A percentile compares a stretch with the other conserved stretches of the same genome.
These are phyloP conservation scores for Aspergillus sclerotialis DNA, from an alignment of 2,329 filamentous ascomycete species.

Conservation along the genomic window DNA sequence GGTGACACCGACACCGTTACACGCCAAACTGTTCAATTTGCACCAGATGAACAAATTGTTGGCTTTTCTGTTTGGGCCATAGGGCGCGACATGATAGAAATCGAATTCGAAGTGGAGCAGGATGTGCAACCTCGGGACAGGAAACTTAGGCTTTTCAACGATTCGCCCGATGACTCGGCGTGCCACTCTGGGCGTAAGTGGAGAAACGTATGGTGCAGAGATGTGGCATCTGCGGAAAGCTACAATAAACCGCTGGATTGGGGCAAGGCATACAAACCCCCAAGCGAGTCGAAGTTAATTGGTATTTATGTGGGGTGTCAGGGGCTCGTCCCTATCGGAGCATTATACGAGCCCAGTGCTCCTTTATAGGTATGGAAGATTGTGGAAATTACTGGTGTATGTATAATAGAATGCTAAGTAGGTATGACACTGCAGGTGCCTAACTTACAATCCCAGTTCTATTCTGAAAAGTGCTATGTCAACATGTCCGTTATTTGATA, in stretches of 20 bases:
- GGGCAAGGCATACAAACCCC: background rate
- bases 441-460: no score
- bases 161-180: background rate
- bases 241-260: background rate
- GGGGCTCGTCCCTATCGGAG: constrained; percentile 1
- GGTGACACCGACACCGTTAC: constrained; percentile 1
- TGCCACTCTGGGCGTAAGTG: background rate
- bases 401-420: no score
- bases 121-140: background rate
- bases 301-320: constrained; percentile 5
- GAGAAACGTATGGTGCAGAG: constrained; percentile 4
- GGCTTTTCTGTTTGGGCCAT: constrained; percentile 1
- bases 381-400: no score
- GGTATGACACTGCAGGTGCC: no score
- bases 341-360: constrained; percentile 4
- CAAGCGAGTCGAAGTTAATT: constrained; percentile 3
- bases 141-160: background rate
- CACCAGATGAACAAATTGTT: background rate
- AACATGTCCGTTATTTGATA: no score
- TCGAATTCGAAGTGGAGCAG: constrained; percentile 4
- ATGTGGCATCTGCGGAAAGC: constrained; percentile 1
- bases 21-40: constrained; percentile 1
- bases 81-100: background rate
- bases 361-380: constrained; percentile 8
- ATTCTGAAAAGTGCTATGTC: no score